Percentiles rank a stretch among this genome's conserved stretches.
phyloP scores from a whole-genome alignment of 768 basidiomycete species.

The Cantharellus anzutake region DNA sequence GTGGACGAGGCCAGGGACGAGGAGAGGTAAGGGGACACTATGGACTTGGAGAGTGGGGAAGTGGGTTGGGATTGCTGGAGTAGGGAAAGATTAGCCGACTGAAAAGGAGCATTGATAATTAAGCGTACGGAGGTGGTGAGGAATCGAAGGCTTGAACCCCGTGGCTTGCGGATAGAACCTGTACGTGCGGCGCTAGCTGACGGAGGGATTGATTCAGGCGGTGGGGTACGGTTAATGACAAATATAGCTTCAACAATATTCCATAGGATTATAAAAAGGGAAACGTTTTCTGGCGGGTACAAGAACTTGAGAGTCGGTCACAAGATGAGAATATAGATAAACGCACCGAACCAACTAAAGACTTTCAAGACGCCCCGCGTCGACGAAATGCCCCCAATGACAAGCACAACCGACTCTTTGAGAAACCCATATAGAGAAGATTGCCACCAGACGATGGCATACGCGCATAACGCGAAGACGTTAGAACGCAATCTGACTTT shows the following conservation, averaged over 20 bases:
- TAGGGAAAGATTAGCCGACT: too few species aligned
- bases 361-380: background rate
- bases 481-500: background rate
- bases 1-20: too few species aligned
- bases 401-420: background rate
- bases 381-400: background rate
- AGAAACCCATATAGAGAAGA: background rate
- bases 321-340: background rate
- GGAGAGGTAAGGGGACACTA: too few species aligned
- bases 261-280: background rate
- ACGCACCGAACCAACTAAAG: background rate
- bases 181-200: background rate
- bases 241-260: background rate
- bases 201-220: background rate
- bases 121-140: too few species aligned
- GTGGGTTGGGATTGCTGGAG: too few species aligned
- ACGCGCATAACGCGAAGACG: background rate
- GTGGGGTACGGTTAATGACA: background rate
- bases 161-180: too few species aligned
- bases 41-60: too few species aligned
- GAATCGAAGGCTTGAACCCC: too few species aligned
- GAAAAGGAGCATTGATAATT: too few species aligned
- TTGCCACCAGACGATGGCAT: background rate
- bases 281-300: background rate
- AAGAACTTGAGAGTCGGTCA: background rate